Evolutionary conservation across 2,329 filamentous ascomycete species (phyloP).

Genomic region (Penicillium expansum): DNA sequence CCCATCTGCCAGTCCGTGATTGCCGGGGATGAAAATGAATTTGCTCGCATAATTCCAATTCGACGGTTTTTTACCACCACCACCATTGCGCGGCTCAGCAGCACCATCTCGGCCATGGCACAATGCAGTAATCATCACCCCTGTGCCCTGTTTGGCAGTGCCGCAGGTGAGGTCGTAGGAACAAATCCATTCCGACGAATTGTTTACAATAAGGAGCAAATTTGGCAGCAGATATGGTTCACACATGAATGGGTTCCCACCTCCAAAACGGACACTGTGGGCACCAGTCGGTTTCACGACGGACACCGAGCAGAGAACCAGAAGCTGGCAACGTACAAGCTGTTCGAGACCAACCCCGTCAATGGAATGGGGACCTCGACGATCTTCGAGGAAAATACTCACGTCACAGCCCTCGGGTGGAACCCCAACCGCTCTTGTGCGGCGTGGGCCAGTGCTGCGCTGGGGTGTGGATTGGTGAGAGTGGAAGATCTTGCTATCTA

Average conservation of each 20-base stretch:
- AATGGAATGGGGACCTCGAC: conserved; percentile 38
- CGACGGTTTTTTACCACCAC: conserved; percentile 54
- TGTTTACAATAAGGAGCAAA: conserved; percentile 49
- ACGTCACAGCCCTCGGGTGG: conserved; percentile 63
- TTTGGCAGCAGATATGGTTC: conserved; percentile 58
- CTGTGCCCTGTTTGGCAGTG: conserved; percentile 52
- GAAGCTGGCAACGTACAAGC: conserved; percentile 31
- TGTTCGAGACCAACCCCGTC: conserved; percentile 32
- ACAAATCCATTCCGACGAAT: conserved; percentile 54
- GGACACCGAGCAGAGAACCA: conserved; percentile 43
- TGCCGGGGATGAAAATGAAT: conserved; percentile 55
- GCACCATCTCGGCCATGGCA: conserved; percentile 34
- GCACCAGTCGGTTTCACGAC: conserved; percentile 45
- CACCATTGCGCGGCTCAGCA: conserved; percentile 49
- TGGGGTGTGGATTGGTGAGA: conserved; percentile 65
- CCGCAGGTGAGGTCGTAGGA: conserved; percentile 51
- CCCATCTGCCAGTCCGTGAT: conserved; percentile 56
- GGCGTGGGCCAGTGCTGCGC: conserved; percentile 64
- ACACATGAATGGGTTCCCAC: conserved; percentile 53
- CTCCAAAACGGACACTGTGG: conserved; percentile 27
- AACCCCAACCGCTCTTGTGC: conserved; percentile 66
- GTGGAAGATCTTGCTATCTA: conserved; percentile 61
- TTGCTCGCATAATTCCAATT: conserved; percentile 48
- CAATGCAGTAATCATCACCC: conserved; percentile 50
- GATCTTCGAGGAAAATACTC: conserved; percentile 62